phyloP scores from a whole-genome alignment of 2,329 filamentous ascomycete genomes.

The Lecanicillium sp. region DNA sequence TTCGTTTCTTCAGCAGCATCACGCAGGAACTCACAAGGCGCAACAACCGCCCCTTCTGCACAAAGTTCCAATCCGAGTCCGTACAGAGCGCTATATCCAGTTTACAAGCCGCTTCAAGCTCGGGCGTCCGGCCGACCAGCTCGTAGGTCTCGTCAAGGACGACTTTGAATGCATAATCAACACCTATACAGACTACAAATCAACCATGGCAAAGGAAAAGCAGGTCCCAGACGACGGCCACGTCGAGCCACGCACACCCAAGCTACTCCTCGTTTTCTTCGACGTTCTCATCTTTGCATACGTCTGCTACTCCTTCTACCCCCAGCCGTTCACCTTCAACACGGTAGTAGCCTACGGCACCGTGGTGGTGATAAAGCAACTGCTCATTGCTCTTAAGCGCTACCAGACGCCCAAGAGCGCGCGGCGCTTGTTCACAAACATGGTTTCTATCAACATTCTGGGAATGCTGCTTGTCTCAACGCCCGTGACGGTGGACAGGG shows the following conservation, averaged over 20 bases:
- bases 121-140: constrained; percentile 13
- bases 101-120: constrained; percentile 11
- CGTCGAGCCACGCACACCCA: constrained; percentile 12
- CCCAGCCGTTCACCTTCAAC: constrained; percentile 15
- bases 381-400: constrained; percentile 13
- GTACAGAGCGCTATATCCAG: constrained; percentile 12
- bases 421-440: constrained; percentile 13
- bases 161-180: constrained; percentile 13
- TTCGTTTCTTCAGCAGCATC: constrained; percentile 2
- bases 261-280: constrained; percentile 12
- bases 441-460: constrained; percentile 14
- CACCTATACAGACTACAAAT: constrained; percentile 12
- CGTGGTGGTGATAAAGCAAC: constrained; percentile 14
- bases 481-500: constrained; percentile 11
- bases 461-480: constrained; percentile 13
- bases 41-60: not conserved
- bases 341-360: constrained; percentile 14
- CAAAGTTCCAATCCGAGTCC: constrained; percentile 10
- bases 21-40: not conserved
- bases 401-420: constrained; percentile 14
- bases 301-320: constrained; percentile 14
- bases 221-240: constrained; percentile 7
- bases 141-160: constrained; percentile 12
- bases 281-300: constrained; percentile 14
- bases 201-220: not conserved